phyloP scores from a whole-genome alignment of 129 eudicot genomes.

The Flaveria bidentis region DNA sequence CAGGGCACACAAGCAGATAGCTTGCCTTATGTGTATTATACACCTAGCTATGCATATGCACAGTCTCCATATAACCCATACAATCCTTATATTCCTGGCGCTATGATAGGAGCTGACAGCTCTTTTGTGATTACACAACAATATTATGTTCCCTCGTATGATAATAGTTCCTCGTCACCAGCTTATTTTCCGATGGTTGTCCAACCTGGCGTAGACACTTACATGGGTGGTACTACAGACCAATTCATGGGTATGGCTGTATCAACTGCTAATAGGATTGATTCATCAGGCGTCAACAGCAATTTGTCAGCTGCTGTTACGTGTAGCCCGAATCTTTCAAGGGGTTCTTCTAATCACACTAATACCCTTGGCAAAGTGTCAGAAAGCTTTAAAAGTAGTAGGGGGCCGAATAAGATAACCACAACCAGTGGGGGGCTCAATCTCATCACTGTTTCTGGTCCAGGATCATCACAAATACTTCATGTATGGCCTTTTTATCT shows the following conservation, averaged over 20 bases:
- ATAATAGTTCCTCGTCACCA: constrained; percentile 50
- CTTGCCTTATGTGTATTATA: constrained; percentile 76
- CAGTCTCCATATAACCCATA: constrained; percentile 90
- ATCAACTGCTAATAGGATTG: constrained; percentile 38
- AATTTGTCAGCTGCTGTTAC: constrained; percentile 48
- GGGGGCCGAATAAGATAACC: constrained; percentile 52
- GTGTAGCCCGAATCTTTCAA: constrained; percentile 31
- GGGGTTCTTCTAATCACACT: constrained; percentile 49
- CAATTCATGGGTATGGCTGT: constrained; percentile 36
- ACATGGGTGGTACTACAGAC: constrained; percentile 40
- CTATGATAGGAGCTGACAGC: constrained; percentile 77
- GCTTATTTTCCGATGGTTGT: constrained; percentile 61
- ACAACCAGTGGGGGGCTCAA: constrained; percentile 32
- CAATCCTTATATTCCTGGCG: constrained; percentile 98
- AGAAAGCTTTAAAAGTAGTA: constrained; percentile 50
- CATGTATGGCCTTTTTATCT: constrained; percentile 44
- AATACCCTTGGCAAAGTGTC: constrained; percentile 41
- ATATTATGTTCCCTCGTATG: constrained; percentile 60
- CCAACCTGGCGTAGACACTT: constrained; percentile 49
- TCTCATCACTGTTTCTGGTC: constrained; percentile 42
- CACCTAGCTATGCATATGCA: constrained; percentile 79
- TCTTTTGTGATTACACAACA: constrained; percentile 62
- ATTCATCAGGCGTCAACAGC: constrained; percentile 41
- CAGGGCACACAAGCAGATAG: constrained; percentile 80
- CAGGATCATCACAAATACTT: constrained; percentile 42